Base-by-base conservation (phyloP, 768 basidiomycete genomes). In the Clavaria fumosa region DNA sequence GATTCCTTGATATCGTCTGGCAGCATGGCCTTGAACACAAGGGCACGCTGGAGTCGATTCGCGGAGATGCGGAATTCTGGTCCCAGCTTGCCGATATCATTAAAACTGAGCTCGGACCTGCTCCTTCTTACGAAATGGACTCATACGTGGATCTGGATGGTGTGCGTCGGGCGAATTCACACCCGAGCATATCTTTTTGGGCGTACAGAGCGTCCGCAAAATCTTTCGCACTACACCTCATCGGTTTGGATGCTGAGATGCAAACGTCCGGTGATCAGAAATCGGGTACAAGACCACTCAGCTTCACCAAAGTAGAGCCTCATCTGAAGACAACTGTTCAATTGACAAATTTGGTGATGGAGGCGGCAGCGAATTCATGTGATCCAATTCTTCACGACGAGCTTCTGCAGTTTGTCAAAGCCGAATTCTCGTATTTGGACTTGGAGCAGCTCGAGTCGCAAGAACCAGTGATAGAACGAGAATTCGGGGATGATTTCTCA, bases 1-100 rank as follows among this genome's bases (percentile, higher is more conserved):
- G 70, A 4, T 93, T 91, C 60, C 55, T 88, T 47, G 70, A 77
- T 43, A 64, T 75, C 18, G 72, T 82, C 12, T 83, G 84, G 86
- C 70, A 81, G 52, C 79, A 85, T 48, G 75, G 74, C 20, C 60
- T 76, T 44, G 78, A 90, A 50, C 79, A 88, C 51, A 74, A 69
- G 39, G 45, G 59, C 0, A 57, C 69, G 1, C 61, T 90, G 27
- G 68, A 74, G 5, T 46, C 60, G 4, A 53, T 78, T 5, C 70
- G 78, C 12, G 55, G 65, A 7, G 69, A 79, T 47, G 51, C 62
- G 0, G 62, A 56, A 9, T 77, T 90, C 43, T 93, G 85, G 85
- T 62, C 65, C 21, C 64, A 66, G n/a, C 57, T 91, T 12, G 66
- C 69, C 1, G 65, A 60, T 5, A 65, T 90, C 22, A 66, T 73